Conservation (phyloP, 352 stramenopile species). For the Pythium plurisporium region DNA sequence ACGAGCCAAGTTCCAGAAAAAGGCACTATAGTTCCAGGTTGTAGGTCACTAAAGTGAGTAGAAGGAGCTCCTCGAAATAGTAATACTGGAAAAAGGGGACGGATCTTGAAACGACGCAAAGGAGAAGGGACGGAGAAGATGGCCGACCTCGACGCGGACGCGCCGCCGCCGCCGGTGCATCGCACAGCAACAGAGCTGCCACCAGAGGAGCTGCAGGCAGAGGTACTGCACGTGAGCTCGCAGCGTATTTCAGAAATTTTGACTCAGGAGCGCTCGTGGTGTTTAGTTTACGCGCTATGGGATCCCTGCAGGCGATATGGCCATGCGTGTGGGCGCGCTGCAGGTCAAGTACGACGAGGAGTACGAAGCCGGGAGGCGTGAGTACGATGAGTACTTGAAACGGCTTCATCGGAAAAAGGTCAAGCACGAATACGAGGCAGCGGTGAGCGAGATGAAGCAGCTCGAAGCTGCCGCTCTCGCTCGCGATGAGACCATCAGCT, state of each 20-base stretch:
- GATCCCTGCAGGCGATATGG: slow-evolving; percentile 41
- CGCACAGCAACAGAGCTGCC: slow-evolving; percentile 43
- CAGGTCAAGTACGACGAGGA: slow-evolving; percentile 66
- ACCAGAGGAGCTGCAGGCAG: slow-evolving; percentile 51
- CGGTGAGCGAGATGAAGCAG: slow-evolving; percentile 29
- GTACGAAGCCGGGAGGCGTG: slow-evolving; percentile 30
- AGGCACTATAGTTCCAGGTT: slow-evolving; percentile 3
- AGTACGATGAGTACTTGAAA: slow-evolving; percentile 38
- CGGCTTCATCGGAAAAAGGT: slow-evolving; percentile 39
- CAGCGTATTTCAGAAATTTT: background rate
- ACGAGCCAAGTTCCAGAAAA: slow-evolving; percentile 11
- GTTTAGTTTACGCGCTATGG: slow-evolving; percentile 47
- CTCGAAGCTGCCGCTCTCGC: slow-evolving; percentile 39
- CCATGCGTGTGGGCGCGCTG: slow-evolving; percentile 35
- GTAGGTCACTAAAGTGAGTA: slow-evolving; percentile 1
- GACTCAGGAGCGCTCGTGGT: background rate
- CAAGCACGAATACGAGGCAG: slow-evolving; percentile 42
- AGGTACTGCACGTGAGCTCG: slow-evolving; percentile 26
- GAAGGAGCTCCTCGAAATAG: slow-evolving; percentile 8
- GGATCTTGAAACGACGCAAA: slow-evolving; percentile 21
- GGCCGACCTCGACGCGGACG: slow-evolving; percentile 1
- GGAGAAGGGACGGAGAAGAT: background rate
- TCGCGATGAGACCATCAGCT: slow-evolving; percentile 38
- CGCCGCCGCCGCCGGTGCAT: slow-evolving; percentile 28
- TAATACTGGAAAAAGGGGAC: too few relatives aligned